Evolutionary conservation across 1,139 yeast genomes (phyloP).

Genomic region (Meyerozyma guilliermondii): DNA sequence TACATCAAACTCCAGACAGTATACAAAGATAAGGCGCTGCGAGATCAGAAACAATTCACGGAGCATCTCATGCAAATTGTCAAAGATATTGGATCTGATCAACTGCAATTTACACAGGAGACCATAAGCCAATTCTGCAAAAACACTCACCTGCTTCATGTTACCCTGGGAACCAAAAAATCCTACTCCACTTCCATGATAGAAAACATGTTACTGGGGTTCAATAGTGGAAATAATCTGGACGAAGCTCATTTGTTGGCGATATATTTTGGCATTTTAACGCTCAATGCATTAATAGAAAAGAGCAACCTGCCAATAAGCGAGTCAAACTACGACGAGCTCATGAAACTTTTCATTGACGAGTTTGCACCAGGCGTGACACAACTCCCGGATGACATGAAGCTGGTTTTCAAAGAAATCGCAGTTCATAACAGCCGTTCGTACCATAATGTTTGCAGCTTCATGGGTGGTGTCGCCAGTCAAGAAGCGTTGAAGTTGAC

Average conservation of each 20-base stretch:
- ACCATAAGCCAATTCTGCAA: slow-evolving; percentile 54
- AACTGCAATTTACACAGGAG: slow-evolving; percentile 26
- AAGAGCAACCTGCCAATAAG: slow-evolving; percentile 14
- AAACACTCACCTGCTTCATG: slow-evolving; percentile 40
- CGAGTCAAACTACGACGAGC: slow-evolving; percentile 16
- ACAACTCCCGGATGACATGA: not conserved
- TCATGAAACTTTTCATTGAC: slow-evolving; percentile 7
- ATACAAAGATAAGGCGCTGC: slow-evolving; percentile 51
- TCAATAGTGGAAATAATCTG: slow-evolving; percentile 14
- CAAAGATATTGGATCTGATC: slow-evolving; percentile 16
- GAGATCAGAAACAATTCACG: slow-evolving; percentile 43
- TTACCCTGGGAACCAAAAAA: slow-evolving; percentile 30
- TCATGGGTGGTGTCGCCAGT: slow-evolving; percentile 70
- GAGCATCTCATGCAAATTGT: slow-evolving; percentile 24
- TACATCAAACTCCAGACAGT: slow-evolving; percentile 56
- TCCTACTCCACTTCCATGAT: slow-evolving; percentile 12
- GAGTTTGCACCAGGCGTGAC: not conserved
- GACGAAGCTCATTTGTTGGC: slow-evolving; percentile 19
- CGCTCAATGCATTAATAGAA: slow-evolving; percentile 21
- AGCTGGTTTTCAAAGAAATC: slow-evolving; percentile 5
- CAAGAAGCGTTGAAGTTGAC: slow-evolving; percentile 62
- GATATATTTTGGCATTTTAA: slow-evolving; percentile 33
- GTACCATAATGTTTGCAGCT: slow-evolving; percentile 11
- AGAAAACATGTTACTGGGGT: slow-evolving; percentile 12
- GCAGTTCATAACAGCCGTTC: slow-evolving; percentile 6